These are phyloP conservation scores for Cydonia oblonga DNA, from an alignment of 331 rosid genomes.

Conservation along the genomic window DNA sequence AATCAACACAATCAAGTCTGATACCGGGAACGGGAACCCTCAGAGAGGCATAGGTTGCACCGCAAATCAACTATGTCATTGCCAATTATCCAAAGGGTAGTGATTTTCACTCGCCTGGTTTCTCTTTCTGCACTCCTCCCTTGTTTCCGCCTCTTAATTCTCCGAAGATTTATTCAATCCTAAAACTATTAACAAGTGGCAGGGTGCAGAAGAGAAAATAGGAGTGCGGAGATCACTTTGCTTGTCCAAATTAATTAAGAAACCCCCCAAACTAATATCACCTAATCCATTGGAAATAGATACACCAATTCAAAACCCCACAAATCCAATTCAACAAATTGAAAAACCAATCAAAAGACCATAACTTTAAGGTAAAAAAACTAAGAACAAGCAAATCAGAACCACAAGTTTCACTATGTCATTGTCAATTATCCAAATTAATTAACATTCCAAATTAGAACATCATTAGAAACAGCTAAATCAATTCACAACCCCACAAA, in stretches of 20 bases:
- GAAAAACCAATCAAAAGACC: slow-evolving; percentile 10
- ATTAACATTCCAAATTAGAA: not conserved
- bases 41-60: not conserved
- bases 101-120: not conserved
- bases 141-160: not conserved
- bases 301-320: not conserved
- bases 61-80: slow-evolving; percentile 7
- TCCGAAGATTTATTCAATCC: not conserved
- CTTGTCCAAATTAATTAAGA: not conserved
- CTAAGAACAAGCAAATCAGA: not conserved
- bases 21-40: not conserved
- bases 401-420: not conserved
- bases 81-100: not conserved
- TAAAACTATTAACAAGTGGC: not conserved
- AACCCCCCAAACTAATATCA: not conserved
- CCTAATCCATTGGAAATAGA: not conserved
- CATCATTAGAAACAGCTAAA: slow-evolving; percentile 4
- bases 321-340: not conserved
- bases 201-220: not conserved
- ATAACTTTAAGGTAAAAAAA: not conserved
- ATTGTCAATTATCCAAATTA: not conserved
- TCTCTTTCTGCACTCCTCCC: not conserved
- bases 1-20: not conserved
- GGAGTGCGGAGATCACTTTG: not conserved
- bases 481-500: slow-evolving; percentile 13